These are phyloP conservation scores for Aspergillus bombycis DNA, from an alignment of 2,329 filamentous ascomycete genomes.

Conservation along the genomic window DNA sequence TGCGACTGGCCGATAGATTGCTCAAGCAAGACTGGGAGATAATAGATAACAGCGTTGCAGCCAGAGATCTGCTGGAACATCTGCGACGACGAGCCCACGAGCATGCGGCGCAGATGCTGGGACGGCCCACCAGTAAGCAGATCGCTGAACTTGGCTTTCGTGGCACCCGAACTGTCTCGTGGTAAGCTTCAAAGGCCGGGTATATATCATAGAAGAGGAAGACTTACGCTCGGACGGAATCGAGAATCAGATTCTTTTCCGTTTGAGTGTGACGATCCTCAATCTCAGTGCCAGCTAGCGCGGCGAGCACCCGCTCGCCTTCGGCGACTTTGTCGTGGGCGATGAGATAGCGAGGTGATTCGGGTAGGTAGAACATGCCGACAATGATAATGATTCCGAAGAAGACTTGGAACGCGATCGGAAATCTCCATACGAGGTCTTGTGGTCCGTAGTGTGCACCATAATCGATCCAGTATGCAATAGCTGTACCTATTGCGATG, in stretches of 20 bases:
- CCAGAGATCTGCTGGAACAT: constrained; percentile 20
- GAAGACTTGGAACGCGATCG: constrained; percentile 22
- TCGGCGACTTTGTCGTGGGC: constrained; percentile 20
- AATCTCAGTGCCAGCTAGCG: constrained; percentile 15
- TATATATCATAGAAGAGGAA: neutral
- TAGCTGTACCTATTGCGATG: constrained; percentile 20
- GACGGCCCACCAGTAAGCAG: constrained; percentile 19
- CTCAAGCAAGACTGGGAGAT: constrained; percentile 16
- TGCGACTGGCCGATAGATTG: constrained; percentile 17
- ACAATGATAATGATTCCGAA: constrained; percentile 23
- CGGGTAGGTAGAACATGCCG: constrained; percentile 20
- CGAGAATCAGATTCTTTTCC: constrained; percentile 17
- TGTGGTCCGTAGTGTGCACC: constrained; percentile 16
- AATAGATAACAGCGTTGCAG: constrained; percentile 24
- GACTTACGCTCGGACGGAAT: constrained; percentile 19
- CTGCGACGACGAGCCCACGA: constrained; percentile 18
- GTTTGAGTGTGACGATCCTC: constrained; percentile 14
- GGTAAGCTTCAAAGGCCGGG: neutral
- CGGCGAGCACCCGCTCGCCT: constrained; percentile 16
- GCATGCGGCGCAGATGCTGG: constrained; percentile 20
- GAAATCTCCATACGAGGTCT: constrained; percentile 22
- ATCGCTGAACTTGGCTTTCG: constrained; percentile 11
- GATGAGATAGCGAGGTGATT: constrained; percentile 24
- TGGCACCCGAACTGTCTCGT: constrained; percentile 7
- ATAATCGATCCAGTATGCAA: constrained; percentile 26